Base-by-base conservation (phyloP, 2,329 filamentous ascomycete genomes). In the Diaporthe sp. region DNA sequence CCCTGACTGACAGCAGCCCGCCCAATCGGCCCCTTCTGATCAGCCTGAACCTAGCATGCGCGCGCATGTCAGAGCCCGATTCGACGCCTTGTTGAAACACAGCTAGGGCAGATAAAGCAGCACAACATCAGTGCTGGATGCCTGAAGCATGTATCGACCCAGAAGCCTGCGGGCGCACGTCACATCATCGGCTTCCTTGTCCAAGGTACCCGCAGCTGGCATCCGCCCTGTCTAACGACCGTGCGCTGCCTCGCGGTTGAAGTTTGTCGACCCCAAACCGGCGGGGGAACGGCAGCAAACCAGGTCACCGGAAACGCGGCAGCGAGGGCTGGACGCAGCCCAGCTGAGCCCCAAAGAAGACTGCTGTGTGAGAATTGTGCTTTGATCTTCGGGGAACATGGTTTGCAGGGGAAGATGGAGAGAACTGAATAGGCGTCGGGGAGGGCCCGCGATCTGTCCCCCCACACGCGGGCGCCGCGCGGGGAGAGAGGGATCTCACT, bases 11-110 rank as follows among this genome's bases (percentile, higher is more conserved):
- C 28, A 22, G n/a, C 20, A n/a, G 31, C 31, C 31, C 4, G 31
- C 63, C 44, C 28, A 31, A 51, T 51, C 44, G 25, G 63, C 28
- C 10, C 25, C 49, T 67, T 31, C 13, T 10, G 63, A 37, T 20
- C 44, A 51, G 44, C 20, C 10, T 67, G 31, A 51, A 51, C 28
- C 28, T 51, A 39, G 20, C 12, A 44, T 37, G 20, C 12, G 28
- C 61, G 42, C 20, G 10, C 20, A 22, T 8, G 6, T 37, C 44
- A 20, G 51, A 17, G 5, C 44, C 63, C 28, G 28, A 37, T 67
- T 34, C 28, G 44, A 37, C 31, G 28, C 63, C n/a, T 4, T 51
- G 44, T 51, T 67, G 42, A 67, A 67, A 67, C 61, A 67, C 61
- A 49, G 28, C 61, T 20, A 15, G 42, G 28, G 28, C 44, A 34